Evolutionary conservation across 352 stramenopile genomes (phyloP), one percentile per base, ranked within the genome.

Genomic region (Phytophthora rubi): DNA sequence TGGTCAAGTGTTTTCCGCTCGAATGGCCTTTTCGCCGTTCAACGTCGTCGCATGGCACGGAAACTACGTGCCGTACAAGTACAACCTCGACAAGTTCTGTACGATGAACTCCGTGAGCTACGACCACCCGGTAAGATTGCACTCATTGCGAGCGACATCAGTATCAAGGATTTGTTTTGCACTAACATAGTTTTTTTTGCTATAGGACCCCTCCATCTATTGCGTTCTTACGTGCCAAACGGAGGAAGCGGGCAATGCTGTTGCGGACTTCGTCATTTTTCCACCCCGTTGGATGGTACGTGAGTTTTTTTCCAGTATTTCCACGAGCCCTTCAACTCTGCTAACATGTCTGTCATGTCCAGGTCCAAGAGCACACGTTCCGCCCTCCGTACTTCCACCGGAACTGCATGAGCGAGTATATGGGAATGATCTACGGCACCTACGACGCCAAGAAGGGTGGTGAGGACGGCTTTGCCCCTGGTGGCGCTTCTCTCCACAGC

Each of bases 21-120:
- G 68, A 16, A 92, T 93, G 73, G 55, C 66, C 9, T 95, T 98
- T 57, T 98, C 92, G 16, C 97, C 97, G 3, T 99, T 98, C 75
- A 98, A 99, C 67, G 97, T 99, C 3, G 96, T 99, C 13, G 97
- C 97, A n/a, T 99, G 95, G 95, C 97, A 99, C 69, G 97, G 97
- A 42, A 99, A 99, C 78, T 99, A 99, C 65, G 78, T 98, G 15
- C 97, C 97, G 33, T 99, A 96, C 93, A 99, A 99, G 75, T 99
- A 99, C 88, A 90, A 98, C 68, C 76, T 99, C 54, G 80, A 91
- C 61, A 93, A 97, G 59, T 99, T 99, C 68, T 98, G 90, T 77
- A 97, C 86, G 45, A 96, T 99, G 78, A 99, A 99, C 71, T 95
- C 90, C 12, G 96, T 99, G 39, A 98, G 83, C 62, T 99, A 95